These are phyloP conservation scores for Rosa rugosa DNA, from an alignment of 306 rosid genomes.

Conservation along the genomic window DNA sequence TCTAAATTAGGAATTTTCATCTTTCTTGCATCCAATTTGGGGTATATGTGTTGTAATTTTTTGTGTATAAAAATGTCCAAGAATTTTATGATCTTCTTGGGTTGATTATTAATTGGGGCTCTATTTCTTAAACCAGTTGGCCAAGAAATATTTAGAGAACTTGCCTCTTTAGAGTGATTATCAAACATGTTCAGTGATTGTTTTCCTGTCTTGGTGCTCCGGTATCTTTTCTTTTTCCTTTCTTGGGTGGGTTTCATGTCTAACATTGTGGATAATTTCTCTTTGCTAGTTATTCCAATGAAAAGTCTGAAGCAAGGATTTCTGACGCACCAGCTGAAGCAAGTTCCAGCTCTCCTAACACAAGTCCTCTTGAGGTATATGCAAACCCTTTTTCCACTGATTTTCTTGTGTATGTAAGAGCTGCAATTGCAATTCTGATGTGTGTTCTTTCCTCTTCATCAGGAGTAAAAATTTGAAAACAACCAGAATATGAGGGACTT, in stretches of 20 bases:
- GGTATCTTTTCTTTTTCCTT: not conserved
- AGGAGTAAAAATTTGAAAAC: slow-evolving; percentile 42
- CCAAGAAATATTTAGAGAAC: too few relatives aligned
- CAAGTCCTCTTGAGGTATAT: slow-evolving; percentile 47
- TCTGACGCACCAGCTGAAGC: slow-evolving; percentile 50
- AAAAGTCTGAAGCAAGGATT: slow-evolving; percentile 77
- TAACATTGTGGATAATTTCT: slow-evolving; percentile 29
- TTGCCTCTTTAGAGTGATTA: not conserved
- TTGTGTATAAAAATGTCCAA: not conserved
- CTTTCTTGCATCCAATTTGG: too few relatives aligned
- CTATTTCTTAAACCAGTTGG: not conserved
- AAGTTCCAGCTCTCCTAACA: slow-evolving; percentile 35
- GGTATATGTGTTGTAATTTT: not conserved
- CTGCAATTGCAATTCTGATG: not conserved
- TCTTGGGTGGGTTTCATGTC: slow-evolving; percentile 16
- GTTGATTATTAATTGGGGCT: not conserved
- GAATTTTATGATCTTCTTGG: not conserved
- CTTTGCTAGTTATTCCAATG: slow-evolving; percentile 78
- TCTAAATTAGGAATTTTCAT: too few relatives aligned
- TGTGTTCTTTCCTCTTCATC: slow-evolving; percentile 20
- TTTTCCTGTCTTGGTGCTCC: not conserved
- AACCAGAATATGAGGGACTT: slow-evolving; percentile 21
- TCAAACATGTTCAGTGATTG: not conserved
- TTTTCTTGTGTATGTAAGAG: not conserved
- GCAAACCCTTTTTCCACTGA: not conserved